A percentile compares a stretch with the other conserved stretches of the same genome.
These are phyloP conservation scores for Nemophila menziesii DNA, from an alignment of 257 asterid genomes.

Conservation along the genomic window DNA sequence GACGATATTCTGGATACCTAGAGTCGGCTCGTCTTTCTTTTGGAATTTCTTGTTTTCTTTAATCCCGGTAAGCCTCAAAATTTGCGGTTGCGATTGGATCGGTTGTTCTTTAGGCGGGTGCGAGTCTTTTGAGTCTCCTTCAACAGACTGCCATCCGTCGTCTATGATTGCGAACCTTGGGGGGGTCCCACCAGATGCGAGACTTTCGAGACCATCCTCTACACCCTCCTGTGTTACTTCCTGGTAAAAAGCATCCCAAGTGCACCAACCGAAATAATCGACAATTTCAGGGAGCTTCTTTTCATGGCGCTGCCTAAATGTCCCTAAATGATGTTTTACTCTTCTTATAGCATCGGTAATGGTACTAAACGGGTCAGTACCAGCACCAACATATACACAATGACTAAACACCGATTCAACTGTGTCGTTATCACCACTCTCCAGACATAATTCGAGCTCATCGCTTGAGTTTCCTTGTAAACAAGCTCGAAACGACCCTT, in stretches of 20 bases:
- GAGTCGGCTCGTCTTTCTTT: slow-evolving; percentile 28
- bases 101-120: neutral
- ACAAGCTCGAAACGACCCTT: slow-evolving; percentile 63
- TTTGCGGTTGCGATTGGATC: slow-evolving; percentile 11
- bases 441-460: slow-evolving; percentile 55
- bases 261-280: slow-evolving; percentile 84
- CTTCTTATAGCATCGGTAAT: slow-evolving; percentile 52
- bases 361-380: slow-evolving; percentile 50
- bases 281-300: slow-evolving; percentile 62
- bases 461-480: slow-evolving; percentile 63
- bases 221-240: slow-evolving; percentile 82
- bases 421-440: slow-evolving; percentile 50
- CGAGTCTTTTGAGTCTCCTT: slow-evolving; percentile 29
- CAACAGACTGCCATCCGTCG: slow-evolving; percentile 84
- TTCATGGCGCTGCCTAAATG: slow-evolving; percentile 50
- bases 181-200: slow-evolving; percentile 50
- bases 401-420: slow-evolving; percentile 40
- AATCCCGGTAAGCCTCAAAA: slow-evolving; percentile 57
- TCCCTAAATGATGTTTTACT: slow-evolving; percentile 45
- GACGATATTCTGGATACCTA: slow-evolving; percentile 59
- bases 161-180: slow-evolving; percentile 75
- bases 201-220: slow-evolving; percentile 61
- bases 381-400: slow-evolving; percentile 48
- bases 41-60: slow-evolving; percentile 66
- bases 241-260: slow-evolving; percentile 86